phyloP scores from a whole-genome alignment of 805 yeast species.

The Cyberlindnera lachancei region DNA sequence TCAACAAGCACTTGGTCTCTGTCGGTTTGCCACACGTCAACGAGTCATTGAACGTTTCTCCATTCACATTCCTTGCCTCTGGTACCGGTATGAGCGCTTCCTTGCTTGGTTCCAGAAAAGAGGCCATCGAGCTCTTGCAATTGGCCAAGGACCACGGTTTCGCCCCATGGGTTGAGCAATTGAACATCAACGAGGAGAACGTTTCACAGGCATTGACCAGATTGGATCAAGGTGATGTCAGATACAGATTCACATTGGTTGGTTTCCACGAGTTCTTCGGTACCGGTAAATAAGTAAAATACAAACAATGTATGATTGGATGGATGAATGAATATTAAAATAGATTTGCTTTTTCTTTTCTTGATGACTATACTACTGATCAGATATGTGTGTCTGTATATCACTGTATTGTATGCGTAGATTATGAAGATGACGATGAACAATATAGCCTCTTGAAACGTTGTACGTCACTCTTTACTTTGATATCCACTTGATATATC shows the following conservation, averaged over 20 bases:
- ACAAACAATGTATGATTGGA: not conserved
- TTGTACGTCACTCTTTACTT: slow-evolving; percentile 10
- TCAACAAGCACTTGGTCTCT: slow-evolving; percentile 50
- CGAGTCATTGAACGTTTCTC: slow-evolving; percentile 33
- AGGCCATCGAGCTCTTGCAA: slow-evolving; percentile 59
- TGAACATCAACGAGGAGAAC: slow-evolving; percentile 45
- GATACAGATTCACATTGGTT: slow-evolving; percentile 56
- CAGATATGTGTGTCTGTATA: no score
- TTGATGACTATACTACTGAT: no score
- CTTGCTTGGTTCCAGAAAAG: slow-evolving; percentile 52
- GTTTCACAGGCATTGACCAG: slow-evolving; percentile 49
- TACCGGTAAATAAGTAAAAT: slow-evolving; percentile 18
- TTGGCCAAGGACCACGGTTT: slow-evolving; percentile 53
- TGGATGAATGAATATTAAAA: no score
- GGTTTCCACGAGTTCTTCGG: slow-evolving; percentile 37
- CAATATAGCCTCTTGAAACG: slow-evolving; percentile 16
- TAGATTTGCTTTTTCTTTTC: no score
- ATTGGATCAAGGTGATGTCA: slow-evolving; percentile 47
- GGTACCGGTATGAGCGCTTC: slow-evolving; percentile 54
- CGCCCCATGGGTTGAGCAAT: slow-evolving; percentile 55
- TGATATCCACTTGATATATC: slow-evolving; percentile 12
- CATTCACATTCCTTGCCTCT: slow-evolving; percentile 41
- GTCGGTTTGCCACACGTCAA: slow-evolving; percentile 60
- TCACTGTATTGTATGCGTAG: no score
- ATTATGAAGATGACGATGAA: not conserved